Conservation (phyloP, 495 filamentous ascomycete genomes). For the Aspergillus steynii region DNA sequence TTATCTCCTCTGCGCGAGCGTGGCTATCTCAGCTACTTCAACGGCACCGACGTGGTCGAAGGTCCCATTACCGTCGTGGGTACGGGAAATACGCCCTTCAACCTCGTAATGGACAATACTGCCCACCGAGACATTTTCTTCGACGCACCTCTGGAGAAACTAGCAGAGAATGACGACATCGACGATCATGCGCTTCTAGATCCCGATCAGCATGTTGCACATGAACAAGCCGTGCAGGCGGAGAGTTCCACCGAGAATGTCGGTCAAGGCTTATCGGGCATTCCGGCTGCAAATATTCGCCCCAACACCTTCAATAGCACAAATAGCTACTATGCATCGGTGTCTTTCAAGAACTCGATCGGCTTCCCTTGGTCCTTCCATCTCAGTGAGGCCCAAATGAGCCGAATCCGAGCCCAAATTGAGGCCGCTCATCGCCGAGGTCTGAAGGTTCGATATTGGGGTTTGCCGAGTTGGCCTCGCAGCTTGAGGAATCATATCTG, state of each 20-base stretch:
- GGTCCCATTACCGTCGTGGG: conserved; percentile 75
- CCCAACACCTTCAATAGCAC: conserved; percentile 46
- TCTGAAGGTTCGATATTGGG: conserved; percentile 77
- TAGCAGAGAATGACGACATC: conserved; percentile 35
- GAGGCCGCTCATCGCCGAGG: conserved; percentile 68
- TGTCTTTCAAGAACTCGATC: conserved; percentile 44
- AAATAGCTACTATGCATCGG: conserved; percentile 48
- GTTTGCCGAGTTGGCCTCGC: conserved; percentile 75
- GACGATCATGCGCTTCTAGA: conserved; percentile 1
- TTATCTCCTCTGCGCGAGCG: conserved; percentile 64
- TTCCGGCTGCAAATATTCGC: conserved; percentile 33
- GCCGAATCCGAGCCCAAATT: conserved; percentile 62
- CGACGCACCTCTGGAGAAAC: conserved; percentile 56
- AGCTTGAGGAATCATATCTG: conserved; percentile 72
- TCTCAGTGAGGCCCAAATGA: conserved; percentile 53
- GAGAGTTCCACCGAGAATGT: conserved; percentile 17
- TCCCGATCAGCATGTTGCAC: not conserved
- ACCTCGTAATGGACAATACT: conserved; percentile 49
- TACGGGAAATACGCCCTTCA: conserved; percentile 77
- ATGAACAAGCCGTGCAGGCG: not conserved
- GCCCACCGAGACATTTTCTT: conserved; percentile 62
- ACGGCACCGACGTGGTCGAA: conserved; percentile 43
- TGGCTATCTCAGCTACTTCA: conserved; percentile 62
- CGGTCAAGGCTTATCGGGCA: conserved; percentile 40
- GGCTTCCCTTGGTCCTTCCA: conserved; percentile 43